These are phyloP conservation scores for Paraphysoderma sedebokerense DNA, from an alignment of 371 early-diverging fungal species.

Conservation along the genomic window DNA sequence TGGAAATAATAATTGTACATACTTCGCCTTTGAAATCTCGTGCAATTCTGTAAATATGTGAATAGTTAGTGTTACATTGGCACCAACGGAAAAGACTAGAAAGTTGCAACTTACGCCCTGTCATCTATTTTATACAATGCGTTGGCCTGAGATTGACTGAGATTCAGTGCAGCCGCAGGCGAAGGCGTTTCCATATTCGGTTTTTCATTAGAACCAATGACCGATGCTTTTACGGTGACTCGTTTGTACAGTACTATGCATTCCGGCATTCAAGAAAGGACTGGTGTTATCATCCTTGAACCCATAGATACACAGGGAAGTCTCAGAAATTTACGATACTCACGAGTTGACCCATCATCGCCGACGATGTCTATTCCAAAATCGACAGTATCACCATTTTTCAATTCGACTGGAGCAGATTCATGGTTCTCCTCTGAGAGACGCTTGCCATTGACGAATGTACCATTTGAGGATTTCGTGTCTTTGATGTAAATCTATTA, in stretches of 20 bases:
- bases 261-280: too few relatives aligned
- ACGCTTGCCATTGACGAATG: constrained; percentile 61
- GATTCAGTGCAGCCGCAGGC: too few relatives aligned
- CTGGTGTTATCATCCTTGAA: not conserved
- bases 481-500: constrained; percentile 52
- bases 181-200: not conserved
- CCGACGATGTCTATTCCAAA: constrained; percentile 74
- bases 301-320: not conserved
- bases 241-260: not conserved
- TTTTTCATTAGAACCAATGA: too few relatives aligned
- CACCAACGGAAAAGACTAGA: too few relatives aligned
- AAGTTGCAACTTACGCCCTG: too few relatives aligned
- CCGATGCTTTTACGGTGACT: not conserved
- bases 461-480: constrained; percentile 68
- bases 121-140: too few relatives aligned
- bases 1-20: too few relatives aligned
- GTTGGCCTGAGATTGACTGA: too few relatives aligned
- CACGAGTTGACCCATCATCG: constrained; percentile 21
- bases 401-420: constrained; percentile 39
- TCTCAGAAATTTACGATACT: not conserved
- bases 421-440: constrained; percentile 48
- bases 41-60: too few relatives aligned
- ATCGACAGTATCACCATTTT: constrained; percentile 46
- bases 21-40: too few relatives aligned
- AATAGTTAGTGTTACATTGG: too few relatives aligned